Evolutionary conservation across 345 rosid genomes (phyloP).

Genomic region (Lepidium didymum): DNA sequence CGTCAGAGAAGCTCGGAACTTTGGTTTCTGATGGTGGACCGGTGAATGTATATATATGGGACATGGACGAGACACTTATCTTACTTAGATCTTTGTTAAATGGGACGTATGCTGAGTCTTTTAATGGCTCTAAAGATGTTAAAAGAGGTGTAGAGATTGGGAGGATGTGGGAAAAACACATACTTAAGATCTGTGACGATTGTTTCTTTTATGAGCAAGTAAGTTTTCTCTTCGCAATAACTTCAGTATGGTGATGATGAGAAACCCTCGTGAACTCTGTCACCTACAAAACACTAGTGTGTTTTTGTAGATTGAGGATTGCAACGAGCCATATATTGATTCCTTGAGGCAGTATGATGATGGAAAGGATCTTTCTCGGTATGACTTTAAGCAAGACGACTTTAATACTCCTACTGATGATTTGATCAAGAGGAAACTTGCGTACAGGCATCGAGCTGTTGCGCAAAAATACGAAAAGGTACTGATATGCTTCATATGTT

Average conservation of each 20-base stretch:
- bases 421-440: slow-evolving; percentile 57
- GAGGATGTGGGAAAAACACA: slow-evolving; percentile 73
- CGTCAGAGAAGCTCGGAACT: slow-evolving; percentile 18
- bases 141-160: slow-evolving; percentile 68
- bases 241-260: neutral
- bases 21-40: slow-evolving; percentile 22
- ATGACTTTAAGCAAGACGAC: slow-evolving; percentile 59
- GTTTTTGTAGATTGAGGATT: slow-evolving; percentile 61
- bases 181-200: slow-evolving; percentile 62
- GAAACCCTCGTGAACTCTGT: neutral
- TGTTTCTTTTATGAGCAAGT: slow-evolving; percentile 79
- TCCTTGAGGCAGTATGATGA: slow-evolving; percentile 58
- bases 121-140: slow-evolving; percentile 50
- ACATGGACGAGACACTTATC: slow-evolving; percentile 92
- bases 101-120: slow-evolving; percentile 53
- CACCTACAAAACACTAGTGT: neutral
- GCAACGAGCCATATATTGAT: slow-evolving; percentile 67
- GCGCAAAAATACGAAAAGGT: slow-evolving; percentile 62
- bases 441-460: slow-evolving; percentile 59
- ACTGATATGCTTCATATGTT: neutral
- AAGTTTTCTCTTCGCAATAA: neutral
- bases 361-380: slow-evolving; percentile 58
- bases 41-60: slow-evolving; percentile 70
- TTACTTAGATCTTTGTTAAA: slow-evolving; percentile 74
- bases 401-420: slow-evolving; percentile 52